Percentiles rank a stretch among this genome's conserved stretches.
These are phyloP conservation scores for Fragaria ananassa DNA, from an alignment of 306 rosid genomes.

Conservation along the genomic window DNA sequence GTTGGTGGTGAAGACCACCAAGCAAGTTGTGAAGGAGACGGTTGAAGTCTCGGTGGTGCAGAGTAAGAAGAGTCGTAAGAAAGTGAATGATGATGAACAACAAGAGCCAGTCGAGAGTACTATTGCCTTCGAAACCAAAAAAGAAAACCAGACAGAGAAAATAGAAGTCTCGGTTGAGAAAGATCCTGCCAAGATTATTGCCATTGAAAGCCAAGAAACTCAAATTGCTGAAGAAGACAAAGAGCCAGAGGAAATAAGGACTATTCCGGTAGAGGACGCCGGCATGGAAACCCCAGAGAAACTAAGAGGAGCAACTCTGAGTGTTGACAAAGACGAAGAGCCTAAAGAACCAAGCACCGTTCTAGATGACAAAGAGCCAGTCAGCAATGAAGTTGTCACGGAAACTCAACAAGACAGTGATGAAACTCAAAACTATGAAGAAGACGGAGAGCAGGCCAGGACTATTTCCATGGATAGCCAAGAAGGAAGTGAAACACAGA, in stretches of 20 bases:
- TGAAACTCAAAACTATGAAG: conserved; percentile 8
- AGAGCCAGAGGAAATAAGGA: background rate
- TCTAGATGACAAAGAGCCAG: background rate
- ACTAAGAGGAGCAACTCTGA: background rate
- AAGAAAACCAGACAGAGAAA: conserved; percentile 1
- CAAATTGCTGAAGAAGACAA: background rate
- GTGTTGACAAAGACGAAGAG: background rate
- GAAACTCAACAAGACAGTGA: background rate
- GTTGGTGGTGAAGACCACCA: conserved; percentile 35
- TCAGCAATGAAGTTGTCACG: background rate
- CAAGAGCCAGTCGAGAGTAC: background rate
- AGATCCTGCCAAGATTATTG: background rate
- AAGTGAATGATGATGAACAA: background rate
- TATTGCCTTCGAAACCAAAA: conserved; percentile 7
- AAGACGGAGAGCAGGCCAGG: background rate
- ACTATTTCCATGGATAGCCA: background rate
- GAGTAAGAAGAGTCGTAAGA: conserved; percentile 17
- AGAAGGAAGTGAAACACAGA: conserved; percentile 7
- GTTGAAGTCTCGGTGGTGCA: conserved; percentile 35
- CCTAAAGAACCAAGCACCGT: background rate
- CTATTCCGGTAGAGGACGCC: background rate
- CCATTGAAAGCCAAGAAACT: background rate
- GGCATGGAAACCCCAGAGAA: background rate
- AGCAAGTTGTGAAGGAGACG: conserved; percentile 27
- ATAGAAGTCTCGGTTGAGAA: background rate